Percentiles rank a stretch among this genome's conserved stretches.
Conservation (phyloP, 1,284 basidiomycete species). For the Pseudozyma hubeiensis region DNA sequence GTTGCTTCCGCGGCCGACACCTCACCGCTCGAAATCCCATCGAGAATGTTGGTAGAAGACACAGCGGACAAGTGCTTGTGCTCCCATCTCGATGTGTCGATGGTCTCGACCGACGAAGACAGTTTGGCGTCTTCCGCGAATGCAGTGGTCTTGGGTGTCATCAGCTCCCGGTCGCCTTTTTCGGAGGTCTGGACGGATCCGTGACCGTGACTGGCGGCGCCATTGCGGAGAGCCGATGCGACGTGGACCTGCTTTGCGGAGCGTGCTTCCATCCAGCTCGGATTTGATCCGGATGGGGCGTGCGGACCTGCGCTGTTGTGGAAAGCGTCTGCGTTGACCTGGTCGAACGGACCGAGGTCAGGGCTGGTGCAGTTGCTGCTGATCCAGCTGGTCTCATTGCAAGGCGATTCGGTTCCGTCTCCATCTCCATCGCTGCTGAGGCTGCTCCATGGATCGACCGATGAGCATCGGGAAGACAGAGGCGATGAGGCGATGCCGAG, state of each 20-base stretch:
- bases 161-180: constrained; percentile 26
- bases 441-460: constrained; percentile 52
- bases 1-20: constrained; percentile 39
- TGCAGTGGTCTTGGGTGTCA: constrained; percentile 27
- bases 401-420: constrained; percentile 43
- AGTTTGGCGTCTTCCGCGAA: constrained; percentile 31
- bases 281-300: constrained; percentile 2
- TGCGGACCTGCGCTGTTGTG: constrained; percentile 13
- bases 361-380: constrained; percentile 57
- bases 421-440: constrained; percentile 54
- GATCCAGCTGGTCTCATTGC: constrained; percentile 53
- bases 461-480: constrained; percentile 53
- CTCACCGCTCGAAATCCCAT: constrained; percentile 31
- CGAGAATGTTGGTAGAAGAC: constrained; percentile 5
- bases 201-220: constrained; percentile 1
- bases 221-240: constrained; percentile 7
- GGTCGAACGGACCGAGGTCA: constrained; percentile 42
- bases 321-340: constrained; percentile 19
- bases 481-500: constrained; percentile 40
- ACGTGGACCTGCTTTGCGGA: constrained; percentile 4
- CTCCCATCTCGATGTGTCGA: constrained; percentile 31
- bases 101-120: constrained; percentile 46
- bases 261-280: constrained; percentile 12
- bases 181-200: not conserved
- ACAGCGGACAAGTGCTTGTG: constrained; percentile 12